Conservation (phyloP, 495 filamentous ascomycete species). For the Friedmanniomyces simplex region DNA sequence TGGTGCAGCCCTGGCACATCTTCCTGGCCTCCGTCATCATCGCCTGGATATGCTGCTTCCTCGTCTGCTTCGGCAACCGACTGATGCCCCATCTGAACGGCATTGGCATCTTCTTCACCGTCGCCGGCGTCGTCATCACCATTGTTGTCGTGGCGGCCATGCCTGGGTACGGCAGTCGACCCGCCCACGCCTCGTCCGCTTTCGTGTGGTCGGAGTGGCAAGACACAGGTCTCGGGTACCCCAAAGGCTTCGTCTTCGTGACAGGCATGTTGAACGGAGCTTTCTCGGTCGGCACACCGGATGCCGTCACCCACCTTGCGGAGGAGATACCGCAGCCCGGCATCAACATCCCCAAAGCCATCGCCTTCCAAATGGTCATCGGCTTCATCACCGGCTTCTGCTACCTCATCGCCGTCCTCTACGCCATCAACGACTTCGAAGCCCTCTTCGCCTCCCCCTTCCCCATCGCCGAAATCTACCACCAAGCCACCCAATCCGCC, state of each 20-base stretch:
- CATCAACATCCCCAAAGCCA: conserved; percentile 10
- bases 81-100: conserved; percentile 54
- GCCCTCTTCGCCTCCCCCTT: conserved; percentile 48
- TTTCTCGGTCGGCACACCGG: conserved; percentile 66
- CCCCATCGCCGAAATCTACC: conserved; percentile 67
- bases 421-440: conserved; percentile 54
- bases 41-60: conserved; percentile 51
- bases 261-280: conserved; percentile 75
- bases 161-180: conserved; percentile 39
- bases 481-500: conserved; percentile 54
- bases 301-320: conserved; percentile 54
- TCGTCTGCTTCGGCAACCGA: conserved; percentile 59
- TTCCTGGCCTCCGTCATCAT: conserved; percentile 59
- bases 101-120: conserved; percentile 55
- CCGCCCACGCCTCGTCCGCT: conserved; percentile 19
- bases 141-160: conserved; percentile 65
- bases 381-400: conserved; percentile 56
- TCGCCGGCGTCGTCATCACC: conserved; percentile 56
- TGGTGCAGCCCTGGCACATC: conserved; percentile 56
- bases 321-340: conserved; percentile 57
- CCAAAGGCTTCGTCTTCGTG: conserved; percentile 64
- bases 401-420: conserved; percentile 63
- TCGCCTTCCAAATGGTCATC: conserved; percentile 30
- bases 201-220: conserved; percentile 31
- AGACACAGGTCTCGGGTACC: conserved; percentile 57